A percentile compares a stretch with the other conserved stretches of the same genome.
phyloP scores from a whole-genome alignment of 2,329 filamentous ascomycete species.

The Colletotrichum filicis region DNA sequence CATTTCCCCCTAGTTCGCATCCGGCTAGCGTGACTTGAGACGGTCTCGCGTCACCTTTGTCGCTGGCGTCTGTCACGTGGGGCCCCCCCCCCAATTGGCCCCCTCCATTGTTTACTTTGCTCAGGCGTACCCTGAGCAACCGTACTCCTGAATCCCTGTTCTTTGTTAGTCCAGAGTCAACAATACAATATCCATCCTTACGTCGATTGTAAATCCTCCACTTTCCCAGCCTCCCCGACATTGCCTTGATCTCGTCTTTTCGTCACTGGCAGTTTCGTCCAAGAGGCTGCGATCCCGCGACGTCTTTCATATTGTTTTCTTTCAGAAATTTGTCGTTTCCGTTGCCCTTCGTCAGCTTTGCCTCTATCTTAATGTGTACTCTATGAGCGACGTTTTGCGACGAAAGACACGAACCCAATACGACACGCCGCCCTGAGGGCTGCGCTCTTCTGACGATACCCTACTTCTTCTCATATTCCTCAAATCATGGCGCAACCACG shows the following conservation, averaged over 20 bases:
- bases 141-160: slow-evolving; percentile 31
- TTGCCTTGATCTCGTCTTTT: slow-evolving; percentile 27
- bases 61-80: slow-evolving; percentile 35
- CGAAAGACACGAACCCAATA: slow-evolving; percentile 25
- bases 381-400: slow-evolving; percentile 34
- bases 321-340: slow-evolving; percentile 10
- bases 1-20: slow-evolving; percentile 20
- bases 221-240: slow-evolving; percentile 31
- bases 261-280: slow-evolving; percentile 8
- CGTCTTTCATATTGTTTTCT: slow-evolving; percentile 31
- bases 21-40: slow-evolving; percentile 23
- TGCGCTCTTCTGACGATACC: slow-evolving; percentile 50
- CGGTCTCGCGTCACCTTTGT: slow-evolving; percentile 31
- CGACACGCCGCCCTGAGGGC: slow-evolving; percentile 15
- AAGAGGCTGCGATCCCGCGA: slow-evolving; percentile 22
- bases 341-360: slow-evolving; percentile 25
- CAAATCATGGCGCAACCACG: slow-evolving; percentile 77
- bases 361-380: slow-evolving; percentile 34
- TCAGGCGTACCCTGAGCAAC: slow-evolving; percentile 42
- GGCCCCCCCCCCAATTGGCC: neutral
- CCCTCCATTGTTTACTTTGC: slow-evolving; percentile 43
- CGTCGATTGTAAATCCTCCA: slow-evolving; percentile 29
- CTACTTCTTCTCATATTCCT: slow-evolving; percentile 44
- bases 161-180: slow-evolving; percentile 30
- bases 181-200: slow-evolving; percentile 35